A percentile compares a stretch with the other conserved stretches of the same genome.
phyloP scores from a whole-genome alignment of 2,329 filamentous ascomycete genomes.

The Bertia moriformis region DNA sequence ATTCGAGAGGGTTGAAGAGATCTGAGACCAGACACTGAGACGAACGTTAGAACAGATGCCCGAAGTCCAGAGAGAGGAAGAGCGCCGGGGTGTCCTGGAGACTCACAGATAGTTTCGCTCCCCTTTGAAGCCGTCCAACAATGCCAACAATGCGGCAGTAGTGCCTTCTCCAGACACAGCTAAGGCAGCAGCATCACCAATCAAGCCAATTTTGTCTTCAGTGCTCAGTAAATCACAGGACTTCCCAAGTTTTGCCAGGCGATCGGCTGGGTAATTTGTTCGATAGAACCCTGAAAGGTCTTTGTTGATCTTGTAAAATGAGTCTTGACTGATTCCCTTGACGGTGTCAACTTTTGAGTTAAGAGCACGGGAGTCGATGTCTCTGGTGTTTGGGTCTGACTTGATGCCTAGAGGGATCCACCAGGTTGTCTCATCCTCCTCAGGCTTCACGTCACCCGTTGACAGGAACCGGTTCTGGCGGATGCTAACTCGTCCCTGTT shows the following conservation, averaged over 20 bases:
- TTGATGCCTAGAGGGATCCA: constrained; percentile 86
- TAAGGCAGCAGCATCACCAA: constrained; percentile 79
- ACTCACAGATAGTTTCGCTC: constrained; percentile 61
- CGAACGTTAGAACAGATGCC: too few relatives aligned
- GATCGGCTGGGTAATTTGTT: constrained; percentile 78
- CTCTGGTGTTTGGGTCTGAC: constrained; percentile 52
- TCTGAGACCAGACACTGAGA: constrained; percentile 66
- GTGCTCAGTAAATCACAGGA: constrained; percentile 63
- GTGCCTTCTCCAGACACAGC: constrained; percentile 75
- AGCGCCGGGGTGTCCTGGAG: not conserved
- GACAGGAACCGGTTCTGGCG: constrained; percentile 82
- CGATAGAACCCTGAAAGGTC: constrained; percentile 80
- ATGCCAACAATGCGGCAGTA: constrained; percentile 67
- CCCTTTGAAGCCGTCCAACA: constrained; percentile 68
- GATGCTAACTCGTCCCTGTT: constrained; percentile 66
- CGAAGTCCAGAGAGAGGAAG: too few relatives aligned
- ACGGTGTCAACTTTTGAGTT: constrained; percentile 66
- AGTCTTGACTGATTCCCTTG: constrained; percentile 23
- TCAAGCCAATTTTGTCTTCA: constrained; percentile 82
- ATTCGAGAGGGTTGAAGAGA: constrained; percentile 60
- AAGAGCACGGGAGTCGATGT: constrained; percentile 51
- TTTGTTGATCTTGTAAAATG: constrained; percentile 86
- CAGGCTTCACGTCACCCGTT: constrained; percentile 76
- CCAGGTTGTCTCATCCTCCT: constrained; percentile 86
- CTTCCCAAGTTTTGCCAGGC: constrained; percentile 66